Evolutionary conservation across 2,329 filamentous ascomycete species (phyloP).

Genomic region (Cordyceps tenuipes): DNA sequence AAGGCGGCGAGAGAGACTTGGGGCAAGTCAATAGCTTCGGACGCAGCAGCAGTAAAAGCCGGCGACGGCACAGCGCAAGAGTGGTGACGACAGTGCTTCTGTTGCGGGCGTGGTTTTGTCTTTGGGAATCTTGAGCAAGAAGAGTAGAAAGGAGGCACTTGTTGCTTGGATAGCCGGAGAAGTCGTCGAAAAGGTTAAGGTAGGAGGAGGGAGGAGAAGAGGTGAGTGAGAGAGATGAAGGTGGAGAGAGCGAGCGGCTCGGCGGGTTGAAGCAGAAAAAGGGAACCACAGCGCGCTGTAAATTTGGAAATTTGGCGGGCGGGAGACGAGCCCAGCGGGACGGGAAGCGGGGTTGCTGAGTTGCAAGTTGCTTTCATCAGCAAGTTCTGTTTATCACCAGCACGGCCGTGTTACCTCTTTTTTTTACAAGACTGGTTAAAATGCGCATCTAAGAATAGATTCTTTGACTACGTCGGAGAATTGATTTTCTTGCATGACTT

Average conservation of each 20-base stretch:
- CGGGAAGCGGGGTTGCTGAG: not conserved
- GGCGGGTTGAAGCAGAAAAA: not conserved
- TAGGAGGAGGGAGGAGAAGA: slow-evolving; percentile 14
- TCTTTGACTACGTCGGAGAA: too few relatives aligned
- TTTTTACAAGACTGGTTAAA: too few relatives aligned
- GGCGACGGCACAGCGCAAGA: slow-evolving; percentile 19
- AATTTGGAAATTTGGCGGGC: not conserved
- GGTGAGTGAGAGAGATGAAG: slow-evolving; percentile 12
- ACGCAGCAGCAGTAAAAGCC: slow-evolving; percentile 15
- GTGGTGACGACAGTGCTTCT: slow-evolving; percentile 11
- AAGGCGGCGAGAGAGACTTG: slow-evolving; percentile 10
- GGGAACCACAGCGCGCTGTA: not conserved
- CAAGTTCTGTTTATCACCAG: not conserved
- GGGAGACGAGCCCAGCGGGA: slow-evolving; percentile 1
- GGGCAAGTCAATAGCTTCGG: slow-evolving; percentile 13
- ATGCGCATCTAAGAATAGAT: too few relatives aligned
- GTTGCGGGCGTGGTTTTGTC: slow-evolving; percentile 15
- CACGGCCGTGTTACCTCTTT: too few relatives aligned
- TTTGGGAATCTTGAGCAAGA: not conserved
- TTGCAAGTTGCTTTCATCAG: not conserved
- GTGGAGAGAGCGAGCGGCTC: not conserved
- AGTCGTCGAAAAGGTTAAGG: not conserved
- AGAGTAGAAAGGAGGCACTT: not conserved
- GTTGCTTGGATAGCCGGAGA: not conserved
- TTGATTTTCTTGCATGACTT: too few relatives aligned